Base-by-base conservation (phyloP, 371 early-diverging fungal genomes). In the Mortierella sp. region DNA sequence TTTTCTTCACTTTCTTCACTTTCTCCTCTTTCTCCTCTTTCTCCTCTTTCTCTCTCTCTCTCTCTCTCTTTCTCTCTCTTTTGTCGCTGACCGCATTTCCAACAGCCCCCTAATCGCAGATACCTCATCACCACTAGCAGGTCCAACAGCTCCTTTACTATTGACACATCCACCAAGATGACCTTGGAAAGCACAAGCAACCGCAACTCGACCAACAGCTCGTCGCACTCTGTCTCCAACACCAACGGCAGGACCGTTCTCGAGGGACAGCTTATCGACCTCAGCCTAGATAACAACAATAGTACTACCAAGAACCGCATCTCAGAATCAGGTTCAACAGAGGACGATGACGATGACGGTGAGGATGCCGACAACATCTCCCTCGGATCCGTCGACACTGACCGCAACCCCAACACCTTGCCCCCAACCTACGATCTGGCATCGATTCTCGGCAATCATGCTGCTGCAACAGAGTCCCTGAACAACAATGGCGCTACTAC, bases 361-460 rank as follows among this genome's bases (percentile, higher is more conserved):
- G 83, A 77, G 41, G 58, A 75, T 6, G 78, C 72, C 12, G 85
- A 85, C 32, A 81, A 81, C 65, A 81, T 85, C 72, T 85, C 85
- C 1, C 70, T 85, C 10, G 85, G 85, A 14, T 85, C 85, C 6
- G 70, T 85, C 24, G 85, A 85, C 46, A 74, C 85, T 5, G 85
- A 85, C 29, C 24, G 38, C 0, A 76, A 72, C 14, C 81, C 79
- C 65, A 81, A 78, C 46, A 21, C 79, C 14, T 55, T 85, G 21
- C 85, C 85, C 1, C 85, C 85, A 4, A 85, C 85, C 65, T 85
- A 85, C 60, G 85, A 85, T 56, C 82, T 85, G 48, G 74, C 85
- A 35, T 68, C 81, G 3, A 85, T 85, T 16, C 79, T 85, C 11
- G 79, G 77, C 41, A 44, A 68, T 58, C 79, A 78, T 71, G 78